A percentile compares a stretch with the other conserved stretches of the same genome.
Conservation (phyloP, 2,329 filamentous ascomycete species). For the Microascus cirrosus region DNA sequence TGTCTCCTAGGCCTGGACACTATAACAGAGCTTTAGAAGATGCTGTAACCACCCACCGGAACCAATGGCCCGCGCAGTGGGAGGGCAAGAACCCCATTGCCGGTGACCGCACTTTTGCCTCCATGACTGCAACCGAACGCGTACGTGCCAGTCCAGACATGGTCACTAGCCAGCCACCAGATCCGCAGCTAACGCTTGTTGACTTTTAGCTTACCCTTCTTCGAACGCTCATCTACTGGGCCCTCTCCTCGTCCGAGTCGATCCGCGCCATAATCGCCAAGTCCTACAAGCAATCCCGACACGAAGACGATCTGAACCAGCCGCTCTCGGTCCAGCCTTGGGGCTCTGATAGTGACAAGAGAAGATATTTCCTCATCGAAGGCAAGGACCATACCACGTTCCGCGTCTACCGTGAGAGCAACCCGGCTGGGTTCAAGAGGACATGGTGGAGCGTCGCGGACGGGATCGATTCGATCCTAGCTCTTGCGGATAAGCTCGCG, state of each 20-base stretch:
- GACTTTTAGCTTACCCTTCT: slow-evolving; percentile 65
- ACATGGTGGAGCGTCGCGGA: slow-evolving; percentile 94
- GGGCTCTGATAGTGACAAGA: slow-evolving; percentile 82
- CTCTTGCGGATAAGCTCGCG: slow-evolving; percentile 64
- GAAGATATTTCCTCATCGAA: slow-evolving; percentile 88
- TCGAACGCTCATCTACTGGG: slow-evolving; percentile 76
- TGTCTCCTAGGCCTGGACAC: slow-evolving; percentile 63
- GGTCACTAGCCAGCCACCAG: not conserved
- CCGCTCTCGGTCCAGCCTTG: slow-evolving; percentile 82
- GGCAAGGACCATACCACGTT: slow-evolving; percentile 91
- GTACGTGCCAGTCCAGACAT: slow-evolving; percentile 35
- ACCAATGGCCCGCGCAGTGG: slow-evolving; percentile 84
- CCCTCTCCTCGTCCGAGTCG: slow-evolving; percentile 75
- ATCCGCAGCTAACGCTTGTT: not conserved
- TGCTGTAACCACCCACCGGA: slow-evolving; percentile 71
- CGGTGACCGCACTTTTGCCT: slow-evolving; percentile 68
- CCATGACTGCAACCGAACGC: slow-evolving; percentile 70
- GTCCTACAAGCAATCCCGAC: slow-evolving; percentile 77
- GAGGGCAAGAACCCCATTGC: slow-evolving; percentile 71
- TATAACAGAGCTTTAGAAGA: slow-evolving; percentile 91
- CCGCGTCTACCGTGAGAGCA: slow-evolving; percentile 87
- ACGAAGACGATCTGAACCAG: slow-evolving; percentile 71
- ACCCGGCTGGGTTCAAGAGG: slow-evolving; percentile 60
- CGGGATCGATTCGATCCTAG: slow-evolving; percentile 73
- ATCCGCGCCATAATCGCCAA: slow-evolving; percentile 74